Evolutionary conservation across 495 filamentous ascomycete genomes (phyloP).

Genomic region (Chaetomidium leptoderma): DNA sequence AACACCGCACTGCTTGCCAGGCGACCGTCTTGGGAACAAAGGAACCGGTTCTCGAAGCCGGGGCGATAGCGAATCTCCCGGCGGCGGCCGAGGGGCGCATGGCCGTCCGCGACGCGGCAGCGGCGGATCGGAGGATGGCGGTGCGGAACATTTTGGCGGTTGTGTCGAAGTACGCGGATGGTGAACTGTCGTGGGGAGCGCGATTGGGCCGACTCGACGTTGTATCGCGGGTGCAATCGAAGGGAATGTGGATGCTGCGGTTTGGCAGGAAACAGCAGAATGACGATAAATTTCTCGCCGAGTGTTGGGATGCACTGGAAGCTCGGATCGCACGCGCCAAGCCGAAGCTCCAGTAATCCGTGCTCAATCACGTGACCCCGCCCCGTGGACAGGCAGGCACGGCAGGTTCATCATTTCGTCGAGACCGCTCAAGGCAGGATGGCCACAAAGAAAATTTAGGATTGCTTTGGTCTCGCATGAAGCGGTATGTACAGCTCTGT

Average conservation of each 20-base stretch:
- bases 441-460: slow-evolving; percentile 1
- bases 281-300: slow-evolving; percentile 48
- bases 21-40: slow-evolving; percentile 47
- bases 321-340: slow-evolving; percentile 17
- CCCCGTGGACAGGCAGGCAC: neutral
- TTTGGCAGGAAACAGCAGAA: slow-evolving; percentile 11
- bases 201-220: slow-evolving; percentile 12
- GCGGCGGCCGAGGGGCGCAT: slow-evolving; percentile 54
- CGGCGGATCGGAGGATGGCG: slow-evolving; percentile 64
- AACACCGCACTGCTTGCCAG: slow-evolving; percentile 66
- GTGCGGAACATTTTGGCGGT: slow-evolving; percentile 73
- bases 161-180: slow-evolving; percentile 4
- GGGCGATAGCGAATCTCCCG: slow-evolving; percentile 49
- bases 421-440: neutral
- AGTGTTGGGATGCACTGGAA: slow-evolving; percentile 18
- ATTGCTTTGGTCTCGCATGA: neutral
- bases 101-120: slow-evolving; percentile 49
- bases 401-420: neutral
- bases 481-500: slow-evolving; percentile 31
- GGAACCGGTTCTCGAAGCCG: slow-evolving; percentile 34
- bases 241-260: slow-evolving; percentile 19
- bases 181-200: slow-evolving; percentile 16
- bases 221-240: slow-evolving; percentile 5
- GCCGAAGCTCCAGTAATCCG: slow-evolving; percentile 8
- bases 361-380: slow-evolving; percentile 19